Conservation (phyloP, 345 rosid genomes). For the Hypericum androsaemum region DNA sequence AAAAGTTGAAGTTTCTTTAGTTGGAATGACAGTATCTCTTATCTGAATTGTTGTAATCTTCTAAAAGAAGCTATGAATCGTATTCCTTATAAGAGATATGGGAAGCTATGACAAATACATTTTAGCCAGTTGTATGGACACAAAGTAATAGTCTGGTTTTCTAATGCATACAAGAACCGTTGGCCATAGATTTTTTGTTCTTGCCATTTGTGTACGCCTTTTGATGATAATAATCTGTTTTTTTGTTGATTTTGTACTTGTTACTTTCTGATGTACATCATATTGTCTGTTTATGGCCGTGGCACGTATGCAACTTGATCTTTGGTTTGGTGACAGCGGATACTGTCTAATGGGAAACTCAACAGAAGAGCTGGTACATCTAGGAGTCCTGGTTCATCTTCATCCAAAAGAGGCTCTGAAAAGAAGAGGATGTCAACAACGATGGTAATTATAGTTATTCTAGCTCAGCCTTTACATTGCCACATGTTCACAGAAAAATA, state of each 20-base stretch:
- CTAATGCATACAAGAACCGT: too few relatives aligned
- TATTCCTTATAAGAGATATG: too few relatives aligned
- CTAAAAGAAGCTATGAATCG: too few relatives aligned
- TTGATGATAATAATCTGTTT: background rate
- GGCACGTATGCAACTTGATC: background rate
- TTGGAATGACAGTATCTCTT: too few relatives aligned
- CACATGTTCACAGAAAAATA: background rate
- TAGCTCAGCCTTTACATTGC: background rate
- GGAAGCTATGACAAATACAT: too few relatives aligned
- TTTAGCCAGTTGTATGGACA: too few relatives aligned
- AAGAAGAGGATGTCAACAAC: slow-evolving; percentile 40
- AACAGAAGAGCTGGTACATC: slow-evolving; percentile 39
- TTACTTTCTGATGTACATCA: background rate
- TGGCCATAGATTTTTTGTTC: background rate
- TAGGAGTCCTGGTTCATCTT: slow-evolving; percentile 33
- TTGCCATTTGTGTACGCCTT: background rate
- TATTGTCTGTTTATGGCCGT: background rate
- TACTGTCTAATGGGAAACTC: slow-evolving; percentile 33
- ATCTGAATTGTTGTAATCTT: too few relatives aligned
- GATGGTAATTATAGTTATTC: slow-evolving; percentile 30
- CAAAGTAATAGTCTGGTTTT: too few relatives aligned
- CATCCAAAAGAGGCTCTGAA: slow-evolving; percentile 47
- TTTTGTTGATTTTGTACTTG: background rate
- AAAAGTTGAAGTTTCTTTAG: background rate
- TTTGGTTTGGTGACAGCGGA: slow-evolving; percentile 28